phyloP scores from a whole-genome alignment of 306 rosid species.

The Alnus glutinosa region DNA sequence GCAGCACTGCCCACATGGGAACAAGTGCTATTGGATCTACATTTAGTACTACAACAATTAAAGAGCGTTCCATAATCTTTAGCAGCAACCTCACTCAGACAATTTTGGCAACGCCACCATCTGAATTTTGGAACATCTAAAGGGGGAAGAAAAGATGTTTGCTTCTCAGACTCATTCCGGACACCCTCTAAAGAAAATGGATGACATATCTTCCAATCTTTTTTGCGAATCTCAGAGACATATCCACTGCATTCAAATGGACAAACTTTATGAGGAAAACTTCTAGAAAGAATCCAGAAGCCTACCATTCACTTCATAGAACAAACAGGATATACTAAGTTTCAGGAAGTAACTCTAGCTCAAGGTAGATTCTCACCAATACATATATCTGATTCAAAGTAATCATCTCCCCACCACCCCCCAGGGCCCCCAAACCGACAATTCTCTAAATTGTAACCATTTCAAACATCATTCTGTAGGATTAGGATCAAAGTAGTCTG shows the following conservation, averaged over 20 bases:
- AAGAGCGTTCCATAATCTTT: slow-evolving; percentile 32
- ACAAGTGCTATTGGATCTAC: slow-evolving; percentile 35
- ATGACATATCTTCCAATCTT: slow-evolving; percentile 83
- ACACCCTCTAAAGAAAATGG: slow-evolving; percentile 64
- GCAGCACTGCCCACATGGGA: slow-evolving; percentile 30
- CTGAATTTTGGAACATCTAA: slow-evolving; percentile 58
- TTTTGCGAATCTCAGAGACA: slow-evolving; percentile 75
- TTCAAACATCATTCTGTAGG: background rate
- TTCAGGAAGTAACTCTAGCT: background rate
- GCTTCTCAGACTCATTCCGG: slow-evolving; percentile 43
- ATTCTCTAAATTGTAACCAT: slow-evolving; percentile 4
- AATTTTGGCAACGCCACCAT: slow-evolving; percentile 51
- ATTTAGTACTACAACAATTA: slow-evolving; percentile 27
- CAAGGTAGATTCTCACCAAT: background rate
- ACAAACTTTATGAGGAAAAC: slow-evolving; percentile 14
- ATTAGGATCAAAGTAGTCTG: background rate
- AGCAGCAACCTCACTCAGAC: slow-evolving; percentile 42
- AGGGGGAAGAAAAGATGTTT: slow-evolving; percentile 52
- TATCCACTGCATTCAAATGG: slow-evolving; percentile 64
- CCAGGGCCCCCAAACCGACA: too few relatives aligned
- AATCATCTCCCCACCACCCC: background rate
- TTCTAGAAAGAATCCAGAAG: slow-evolving; percentile 27
- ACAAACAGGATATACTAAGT: slow-evolving; percentile 3
- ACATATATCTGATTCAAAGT: too few relatives aligned
- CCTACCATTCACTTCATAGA: slow-evolving; percentile 16